Conservation (phyloP, 805 yeast genomes). For the Alloascoidea africana region DNA sequence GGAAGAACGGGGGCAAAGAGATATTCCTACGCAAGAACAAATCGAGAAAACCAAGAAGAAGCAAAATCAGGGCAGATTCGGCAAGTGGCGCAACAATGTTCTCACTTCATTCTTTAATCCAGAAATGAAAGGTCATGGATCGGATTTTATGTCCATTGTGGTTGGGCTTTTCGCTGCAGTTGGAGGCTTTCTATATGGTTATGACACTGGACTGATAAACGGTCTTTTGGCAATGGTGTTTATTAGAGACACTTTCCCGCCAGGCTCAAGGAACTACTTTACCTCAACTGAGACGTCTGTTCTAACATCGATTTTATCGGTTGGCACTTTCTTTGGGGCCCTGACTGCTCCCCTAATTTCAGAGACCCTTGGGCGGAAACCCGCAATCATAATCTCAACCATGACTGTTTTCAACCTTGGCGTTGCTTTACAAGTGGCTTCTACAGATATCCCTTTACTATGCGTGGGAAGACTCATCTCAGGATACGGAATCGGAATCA, state of each 20-base stretch:
- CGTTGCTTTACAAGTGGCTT: constrained; percentile 48
- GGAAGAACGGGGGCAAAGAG: too few relatives aligned
- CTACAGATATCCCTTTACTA: constrained; percentile 32
- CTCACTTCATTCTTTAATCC: too few relatives aligned
- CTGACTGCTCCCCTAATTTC: constrained; percentile 43
- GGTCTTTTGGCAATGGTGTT: constrained; percentile 64
- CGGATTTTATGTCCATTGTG: constrained; percentile 47
- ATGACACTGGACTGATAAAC: constrained; percentile 79
- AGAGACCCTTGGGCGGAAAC: constrained; percentile 59
- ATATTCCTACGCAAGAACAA: too few relatives aligned
- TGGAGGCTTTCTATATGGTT: constrained; percentile 86
- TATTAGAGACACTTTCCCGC: constrained; percentile 41
- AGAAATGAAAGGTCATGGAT: constrained; percentile 13
- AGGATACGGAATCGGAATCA: constrained; percentile 15
- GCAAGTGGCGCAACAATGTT: too few relatives aligned
- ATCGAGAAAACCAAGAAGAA: too few relatives aligned
- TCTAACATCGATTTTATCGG: constrained; percentile 62
- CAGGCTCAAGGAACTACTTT: constrained; percentile 25
- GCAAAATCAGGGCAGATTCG: too few relatives aligned
- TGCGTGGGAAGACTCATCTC: constrained; percentile 55
- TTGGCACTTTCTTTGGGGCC: constrained; percentile 70
- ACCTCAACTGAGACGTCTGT: constrained; percentile 51
- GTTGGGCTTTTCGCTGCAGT: constrained; percentile 77
- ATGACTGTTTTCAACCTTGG: constrained; percentile 58
- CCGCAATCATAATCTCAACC: constrained; percentile 45